Evolutionary conservation across 495 filamentous ascomycete species (phyloP), one percentile per base, ranked within the genome.

Genomic region (Poronia punctata): DNA sequence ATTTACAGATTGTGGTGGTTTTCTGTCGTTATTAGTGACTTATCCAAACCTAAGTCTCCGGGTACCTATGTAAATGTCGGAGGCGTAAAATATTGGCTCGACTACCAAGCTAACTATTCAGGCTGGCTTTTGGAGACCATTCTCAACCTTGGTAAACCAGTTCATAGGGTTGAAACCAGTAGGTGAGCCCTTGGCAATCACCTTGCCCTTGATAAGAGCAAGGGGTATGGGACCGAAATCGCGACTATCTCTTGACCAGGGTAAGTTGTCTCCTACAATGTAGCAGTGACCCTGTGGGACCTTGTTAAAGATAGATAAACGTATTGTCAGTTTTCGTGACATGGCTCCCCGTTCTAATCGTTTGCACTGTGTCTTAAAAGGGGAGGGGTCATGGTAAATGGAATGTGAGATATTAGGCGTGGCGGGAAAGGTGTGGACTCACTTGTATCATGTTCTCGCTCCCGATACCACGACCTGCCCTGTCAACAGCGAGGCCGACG

Each of bases 221-320:
- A 96, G 63, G 9, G 92, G 89, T 14, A 98, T 52, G 0, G 92
- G 86, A 0, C 92, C 92, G 62, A 80, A 94, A 22, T 74, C 66
- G 49, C 92, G 77, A 40, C 88, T 95, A 67, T 98, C 92, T 33
- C 84, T 66, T 22, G 87, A 95, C 56, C 72, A 82, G 8, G 76
- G 73, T 32, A 90, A 54, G 62, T 96, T 96, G 56, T 98, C 92
- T 4, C 92, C 92, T 1, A 76, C 76, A 7, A 94, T 61, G 73
- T 85, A 96, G 50, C 84, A 87, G 68, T 96, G 90, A 7, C 92
- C 92, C 50, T 81, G 69, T 0, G 92, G 92, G 10, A 97, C 79
- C 87, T 90, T 19, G 1, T 7, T 8, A 28, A n/a, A 16, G 15
- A 27, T 6, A 8, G 19, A 9, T 5, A 14, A 21, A 12, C 1